A percentile compares a stretch with the other conserved stretches of the same genome.
Conservation (phyloP, 2,329 filamentous ascomycete species). For the Xylaria sp. region DNA sequence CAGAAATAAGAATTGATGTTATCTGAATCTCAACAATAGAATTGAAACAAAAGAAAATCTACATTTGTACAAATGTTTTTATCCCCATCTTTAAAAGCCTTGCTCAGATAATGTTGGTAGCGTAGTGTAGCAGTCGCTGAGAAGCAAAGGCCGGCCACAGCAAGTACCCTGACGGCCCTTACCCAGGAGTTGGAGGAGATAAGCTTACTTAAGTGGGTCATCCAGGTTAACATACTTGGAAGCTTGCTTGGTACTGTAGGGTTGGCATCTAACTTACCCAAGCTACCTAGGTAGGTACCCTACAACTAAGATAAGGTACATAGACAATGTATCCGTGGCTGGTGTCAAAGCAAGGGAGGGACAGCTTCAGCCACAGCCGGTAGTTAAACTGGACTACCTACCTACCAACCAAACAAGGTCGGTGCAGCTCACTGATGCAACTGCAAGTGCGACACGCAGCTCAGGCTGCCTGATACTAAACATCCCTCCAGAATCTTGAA, state of each 20-base stretch:
- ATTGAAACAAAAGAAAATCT: background rate
- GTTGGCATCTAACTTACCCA: background rate
- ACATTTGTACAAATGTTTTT: background rate
- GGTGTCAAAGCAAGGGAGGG: background rate
- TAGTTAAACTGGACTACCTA: slow-evolving; percentile 1
- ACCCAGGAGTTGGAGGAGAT: slow-evolving; percentile 1
- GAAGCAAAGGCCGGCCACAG: background rate
- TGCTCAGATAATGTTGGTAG: too few species aligned
- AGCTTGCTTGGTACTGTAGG: too few species aligned
- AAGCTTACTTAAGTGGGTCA: too few species aligned
- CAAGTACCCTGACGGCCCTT: background rate
- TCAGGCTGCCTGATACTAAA: slow-evolving; percentile 39
- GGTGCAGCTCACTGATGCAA: slow-evolving; percentile 28
- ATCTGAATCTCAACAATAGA: background rate
- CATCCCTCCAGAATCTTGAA: slow-evolving; percentile 28
- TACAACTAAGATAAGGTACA: background rate
- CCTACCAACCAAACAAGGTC: background rate
- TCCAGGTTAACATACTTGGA: too few species aligned
- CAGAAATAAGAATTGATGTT: background rate
- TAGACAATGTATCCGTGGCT: background rate
- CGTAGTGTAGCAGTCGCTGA: too few species aligned
- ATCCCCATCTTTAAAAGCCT: too few species aligned
- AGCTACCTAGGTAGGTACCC: background rate
- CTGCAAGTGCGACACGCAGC: slow-evolving; percentile 40
- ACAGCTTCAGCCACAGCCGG: slow-evolving; percentile 1